phyloP scores from a whole-genome alignment of 2,329 filamentous ascomycete genomes.

The Macrophomina tecta region DNA sequence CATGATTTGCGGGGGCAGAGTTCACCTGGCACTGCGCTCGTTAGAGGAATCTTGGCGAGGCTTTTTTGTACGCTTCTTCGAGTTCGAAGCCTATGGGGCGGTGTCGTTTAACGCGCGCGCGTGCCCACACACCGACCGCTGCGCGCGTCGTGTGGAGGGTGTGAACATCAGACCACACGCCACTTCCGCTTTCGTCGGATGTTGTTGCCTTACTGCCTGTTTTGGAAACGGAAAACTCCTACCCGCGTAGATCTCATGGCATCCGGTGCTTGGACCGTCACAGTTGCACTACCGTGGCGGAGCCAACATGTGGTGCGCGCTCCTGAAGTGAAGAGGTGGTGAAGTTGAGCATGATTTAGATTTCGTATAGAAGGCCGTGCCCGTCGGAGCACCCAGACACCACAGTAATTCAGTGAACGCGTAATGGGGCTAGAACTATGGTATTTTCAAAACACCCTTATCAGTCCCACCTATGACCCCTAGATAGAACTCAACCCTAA shows the following conservation, averaged over 20 bases:
- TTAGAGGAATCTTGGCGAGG: background rate
- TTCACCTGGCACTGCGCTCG: conserved; percentile 17
- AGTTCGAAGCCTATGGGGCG: background rate
- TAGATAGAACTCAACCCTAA: background rate
- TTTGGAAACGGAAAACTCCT: background rate
- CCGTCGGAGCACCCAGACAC: background rate
- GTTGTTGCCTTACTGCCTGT: background rate
- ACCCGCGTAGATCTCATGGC: background rate
- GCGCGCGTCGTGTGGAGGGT: background rate
- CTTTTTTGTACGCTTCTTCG: background rate
- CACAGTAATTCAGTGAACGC: background rate
- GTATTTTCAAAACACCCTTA: conserved; percentile 23
- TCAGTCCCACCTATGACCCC: background rate
- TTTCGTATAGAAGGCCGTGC: background rate
- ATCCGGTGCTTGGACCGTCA: background rate
- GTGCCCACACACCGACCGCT: background rate
- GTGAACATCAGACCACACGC: background rate
- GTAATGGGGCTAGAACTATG: background rate
- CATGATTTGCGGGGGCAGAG: conserved; percentile 19
- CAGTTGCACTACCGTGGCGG: background rate
- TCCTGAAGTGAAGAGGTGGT: background rate
- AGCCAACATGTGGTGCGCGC: background rate
- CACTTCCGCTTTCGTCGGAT: background rate
- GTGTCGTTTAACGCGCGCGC: conserved; percentile 8
- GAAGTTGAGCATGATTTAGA: background rate